phyloP scores from a whole-genome alignment of 2,329 filamentous ascomycete genomes.

The Ceratocystis huliohia region DNA sequence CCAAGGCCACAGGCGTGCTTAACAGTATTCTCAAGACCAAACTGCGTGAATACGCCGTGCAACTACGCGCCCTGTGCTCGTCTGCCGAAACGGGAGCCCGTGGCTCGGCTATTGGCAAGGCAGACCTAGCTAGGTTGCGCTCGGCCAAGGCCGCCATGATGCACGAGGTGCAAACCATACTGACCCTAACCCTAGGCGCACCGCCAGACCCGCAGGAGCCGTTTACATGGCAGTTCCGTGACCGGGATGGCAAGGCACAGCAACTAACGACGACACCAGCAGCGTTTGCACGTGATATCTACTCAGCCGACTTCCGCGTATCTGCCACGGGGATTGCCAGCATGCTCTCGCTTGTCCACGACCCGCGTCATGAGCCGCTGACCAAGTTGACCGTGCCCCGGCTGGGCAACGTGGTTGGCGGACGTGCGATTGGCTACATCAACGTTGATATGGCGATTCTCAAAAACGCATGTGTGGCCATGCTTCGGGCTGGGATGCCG shows the following conservation, averaged over 20 bases:
- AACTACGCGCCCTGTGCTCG: slow-evolving; percentile 75
- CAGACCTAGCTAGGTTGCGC: slow-evolving; percentile 32
- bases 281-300: slow-evolving; percentile 56
- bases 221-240: slow-evolving; percentile 73
- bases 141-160: slow-evolving; percentile 60
- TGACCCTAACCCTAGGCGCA: slow-evolving; percentile 72
- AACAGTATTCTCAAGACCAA: slow-evolving; percentile 69
- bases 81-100: slow-evolving; percentile 56
- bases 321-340: slow-evolving; percentile 48
- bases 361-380: slow-evolving; percentile 64
- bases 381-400: slow-evolving; percentile 62
- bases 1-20: slow-evolving; percentile 55
- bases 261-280: slow-evolving; percentile 53
- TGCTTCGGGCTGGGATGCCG: slow-evolving; percentile 65
- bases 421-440: slow-evolving; percentile 63
- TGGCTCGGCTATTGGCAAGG: slow-evolving; percentile 28
- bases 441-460: slow-evolving; percentile 65
- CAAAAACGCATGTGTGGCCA: slow-evolving; percentile 60
- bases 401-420: slow-evolving; percentile 71
- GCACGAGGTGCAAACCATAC: slow-evolving; percentile 63
- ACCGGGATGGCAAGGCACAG: slow-evolving; percentile 52
- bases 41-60: slow-evolving; percentile 71
- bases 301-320: slow-evolving; percentile 26
- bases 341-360: slow-evolving; percentile 73
- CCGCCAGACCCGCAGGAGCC: slow-evolving; percentile 54